phyloP scores from a whole-genome alignment of 73 alveolate species.

The Tetrahymena malaccensis region DNA sequence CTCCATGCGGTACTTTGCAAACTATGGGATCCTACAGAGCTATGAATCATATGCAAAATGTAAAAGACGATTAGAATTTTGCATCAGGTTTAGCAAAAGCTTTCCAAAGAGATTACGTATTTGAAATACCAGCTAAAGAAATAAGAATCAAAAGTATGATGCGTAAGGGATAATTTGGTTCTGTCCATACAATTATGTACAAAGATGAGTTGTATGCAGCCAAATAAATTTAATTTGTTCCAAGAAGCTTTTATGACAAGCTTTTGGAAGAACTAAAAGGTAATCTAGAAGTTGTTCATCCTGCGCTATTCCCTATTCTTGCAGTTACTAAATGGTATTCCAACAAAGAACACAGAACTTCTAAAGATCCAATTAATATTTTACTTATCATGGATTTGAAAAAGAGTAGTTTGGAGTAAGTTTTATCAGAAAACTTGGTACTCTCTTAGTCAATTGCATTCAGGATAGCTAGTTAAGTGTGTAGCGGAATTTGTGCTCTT shows the following conservation, averaged over 20 bases:
- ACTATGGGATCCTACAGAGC: background rate
- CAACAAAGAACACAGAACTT: background rate
- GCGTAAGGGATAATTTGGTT: background rate
- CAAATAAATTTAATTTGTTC: background rate
- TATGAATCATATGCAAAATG: background rate
- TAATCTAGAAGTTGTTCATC: background rate
- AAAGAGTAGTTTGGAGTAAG: background rate
- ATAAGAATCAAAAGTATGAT: background rate
- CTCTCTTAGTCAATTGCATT: background rate
- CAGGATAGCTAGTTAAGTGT: background rate
- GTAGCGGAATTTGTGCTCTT: background rate
- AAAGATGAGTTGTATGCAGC: background rate
- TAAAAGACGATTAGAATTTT: background rate
- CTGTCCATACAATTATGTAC: background rate
- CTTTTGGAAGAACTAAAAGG: background rate
- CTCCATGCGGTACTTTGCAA: background rate
- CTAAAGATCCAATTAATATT: background rate
- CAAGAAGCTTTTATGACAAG: background rate
- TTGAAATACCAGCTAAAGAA: background rate
- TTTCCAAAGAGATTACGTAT: background rate
- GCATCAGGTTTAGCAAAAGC: background rate
- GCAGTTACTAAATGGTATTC: background rate
- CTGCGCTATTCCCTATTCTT: background rate
- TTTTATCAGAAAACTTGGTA: background rate
- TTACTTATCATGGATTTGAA: background rate